phyloP scores from a whole-genome alignment of 352 stramenopile genomes.

The Pythium myriotylum region DNA sequence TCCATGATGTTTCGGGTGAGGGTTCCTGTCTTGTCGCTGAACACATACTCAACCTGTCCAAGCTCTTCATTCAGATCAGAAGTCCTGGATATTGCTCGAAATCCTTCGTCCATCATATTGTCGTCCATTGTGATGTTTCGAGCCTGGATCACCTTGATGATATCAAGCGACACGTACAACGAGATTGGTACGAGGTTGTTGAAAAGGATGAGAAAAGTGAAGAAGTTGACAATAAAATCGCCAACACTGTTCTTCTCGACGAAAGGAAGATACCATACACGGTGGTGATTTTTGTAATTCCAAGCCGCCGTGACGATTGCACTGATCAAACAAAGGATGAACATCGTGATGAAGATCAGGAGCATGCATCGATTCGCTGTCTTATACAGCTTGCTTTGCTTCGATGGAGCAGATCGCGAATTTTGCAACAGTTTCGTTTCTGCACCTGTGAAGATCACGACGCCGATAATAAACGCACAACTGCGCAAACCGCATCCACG shows the following conservation, averaged over 20 bases:
- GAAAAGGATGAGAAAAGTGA: conserved; percentile 94
- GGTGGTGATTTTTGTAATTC: conserved; percentile 36
- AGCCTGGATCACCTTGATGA: conserved; percentile 91
- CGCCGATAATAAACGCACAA: conserved; percentile 92
- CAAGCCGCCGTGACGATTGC: conserved; percentile 41
- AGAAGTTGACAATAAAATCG: conserved; percentile 74
- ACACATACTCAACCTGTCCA: conserved; percentile 97
- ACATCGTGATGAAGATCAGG: conserved; percentile 71
- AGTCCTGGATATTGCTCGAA: conserved; percentile 70
- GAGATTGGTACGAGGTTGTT: conserved; percentile 97
- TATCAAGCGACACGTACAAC: conserved; percentile 95
- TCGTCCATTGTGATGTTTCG: conserved; percentile 84
- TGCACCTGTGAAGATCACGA: conserved; percentile 92
- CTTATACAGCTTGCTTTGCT: conserved; percentile 79
- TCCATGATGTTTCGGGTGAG: conserved; percentile 99
- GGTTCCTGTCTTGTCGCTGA: conserved; percentile 99
- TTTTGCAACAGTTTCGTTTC: conserved; percentile 90
- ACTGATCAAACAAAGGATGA: conserved; percentile 58
- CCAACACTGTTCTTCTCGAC: conserved; percentile 31
- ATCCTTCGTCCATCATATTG: conserved; percentile 86
- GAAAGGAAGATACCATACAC: conserved; percentile 60
- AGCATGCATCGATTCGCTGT: conserved; percentile 85
- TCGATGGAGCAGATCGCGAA: conserved; percentile 74
- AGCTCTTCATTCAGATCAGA: conserved; percentile 93
- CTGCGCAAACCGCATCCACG: conserved; percentile 93